Evolutionary conservation across 2,329 filamentous ascomycete genomes (phyloP), one percentile per base, ranked within the genome.

Genomic region (Fusarium cyanostomum): DNA sequence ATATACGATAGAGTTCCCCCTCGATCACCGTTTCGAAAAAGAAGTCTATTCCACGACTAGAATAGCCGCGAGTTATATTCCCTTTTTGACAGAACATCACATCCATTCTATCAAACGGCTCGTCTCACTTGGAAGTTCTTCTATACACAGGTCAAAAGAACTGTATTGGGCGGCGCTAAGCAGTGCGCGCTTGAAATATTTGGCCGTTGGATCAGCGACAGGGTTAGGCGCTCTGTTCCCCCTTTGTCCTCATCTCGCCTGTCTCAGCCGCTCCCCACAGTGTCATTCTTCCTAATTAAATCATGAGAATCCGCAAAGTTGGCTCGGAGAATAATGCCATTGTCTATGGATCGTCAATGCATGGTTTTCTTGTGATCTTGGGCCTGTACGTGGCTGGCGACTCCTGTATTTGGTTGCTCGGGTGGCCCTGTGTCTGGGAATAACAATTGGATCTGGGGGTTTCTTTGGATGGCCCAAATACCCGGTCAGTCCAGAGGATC

Each of bases 321-420:
- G 12, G 11, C 3, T 41, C 24, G 27, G 18, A 11, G 18, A n/a
- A 39, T 39, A 39, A 39, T 39, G 37, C 6, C 18, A 39, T 39
- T 39, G 16, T 26, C 11, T 6, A 21, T 4, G 21, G 21, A 6
- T 21, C 21, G 21, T 6, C 21, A 21, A 21, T 4, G 21, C 6
- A 21, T 21, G 21, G 4, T 21, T 21, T 21, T 21, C 21, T 21
- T 21, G 21, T 21, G 21, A 21, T n/a, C n/a, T n/a, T n/a, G n/a
- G n/a, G n/a, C n/a, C n/a, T n/a, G n/a, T n/a, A n/a, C n/a, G n/a
- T n/a, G n/a, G n/a, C n/a, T 39, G n/a, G 15, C 16, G 21, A 35
- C 12, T 37, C 46, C 28, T 16, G 7, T 7, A 21, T 12, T 26
- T 64, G 56, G 62, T 65, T 65, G 62, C 62, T 43, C 57, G 45